A percentile compares a stretch with the other conserved stretches of the same genome.
These are phyloP conservation scores for Wallemia ichthyophaga DNA, from an alignment of 1,284 basidiomycete genomes.

Conservation along the genomic window DNA sequence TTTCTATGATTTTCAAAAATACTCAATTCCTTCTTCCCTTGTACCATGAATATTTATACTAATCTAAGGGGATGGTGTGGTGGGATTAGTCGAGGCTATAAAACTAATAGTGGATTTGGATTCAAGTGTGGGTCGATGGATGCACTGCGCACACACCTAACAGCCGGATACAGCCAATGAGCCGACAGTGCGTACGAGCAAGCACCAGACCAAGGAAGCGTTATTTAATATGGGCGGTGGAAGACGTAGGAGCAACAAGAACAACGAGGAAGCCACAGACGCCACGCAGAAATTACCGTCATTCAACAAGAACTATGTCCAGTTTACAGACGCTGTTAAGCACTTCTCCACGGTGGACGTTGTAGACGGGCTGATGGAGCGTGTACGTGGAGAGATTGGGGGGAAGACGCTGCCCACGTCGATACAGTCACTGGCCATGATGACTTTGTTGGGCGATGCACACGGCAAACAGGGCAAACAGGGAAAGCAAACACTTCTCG, in stretches of 20 bases:
- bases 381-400: not conserved
- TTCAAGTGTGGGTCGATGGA: not conserved
- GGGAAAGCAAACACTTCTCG: too few species aligned
- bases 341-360: not conserved
- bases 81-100: too few species aligned
- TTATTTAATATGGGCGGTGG: not conserved
- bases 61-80: too few species aligned
- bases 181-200: not conserved
- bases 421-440: not conserved
- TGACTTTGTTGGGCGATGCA: not conserved
- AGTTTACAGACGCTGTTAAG: not conserved
- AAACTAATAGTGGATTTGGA: not conserved
- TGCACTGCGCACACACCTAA: not conserved
- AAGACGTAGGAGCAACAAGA: too few species aligned
- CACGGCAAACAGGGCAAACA: slow-evolving; percentile 22
- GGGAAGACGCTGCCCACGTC: not conserved
- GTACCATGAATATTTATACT: not conserved
- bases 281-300: not conserved
- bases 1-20: not conserved
- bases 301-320: not conserved
- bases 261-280: not conserved
- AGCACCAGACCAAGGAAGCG: not conserved
- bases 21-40: not conserved
- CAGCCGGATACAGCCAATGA: not conserved
- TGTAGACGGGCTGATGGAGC: not conserved